phyloP scores from a whole-genome alignment of 83 land plant species.

The Isoetes engelmannii region DNA sequence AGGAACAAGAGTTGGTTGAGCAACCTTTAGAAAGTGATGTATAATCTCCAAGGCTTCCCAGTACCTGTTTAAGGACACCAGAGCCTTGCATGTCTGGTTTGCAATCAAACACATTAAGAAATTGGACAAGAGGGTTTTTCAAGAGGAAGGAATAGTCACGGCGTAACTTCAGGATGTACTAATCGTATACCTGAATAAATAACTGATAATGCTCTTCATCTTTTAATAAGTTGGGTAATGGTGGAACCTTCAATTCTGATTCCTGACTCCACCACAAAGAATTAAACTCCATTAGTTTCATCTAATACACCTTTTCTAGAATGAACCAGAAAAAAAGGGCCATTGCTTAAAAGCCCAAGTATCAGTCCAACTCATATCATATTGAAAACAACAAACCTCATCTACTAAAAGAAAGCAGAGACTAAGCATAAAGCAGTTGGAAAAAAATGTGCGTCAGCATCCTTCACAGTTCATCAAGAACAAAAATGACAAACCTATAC shows the following conservation, averaged over 20 bases:
- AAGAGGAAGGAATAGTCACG: neutral
- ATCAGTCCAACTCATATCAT: no score
- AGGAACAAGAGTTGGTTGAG: constrained; percentile 22
- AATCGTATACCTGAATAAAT: constrained; percentile 39
- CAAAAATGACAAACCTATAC: no score
- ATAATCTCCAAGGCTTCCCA: constrained; percentile 78
- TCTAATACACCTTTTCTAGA: no score
- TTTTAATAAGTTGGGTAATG: constrained; percentile 64
- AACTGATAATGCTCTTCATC: constrained; percentile 63
- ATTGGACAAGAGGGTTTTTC: neutral
- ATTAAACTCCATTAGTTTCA: no score
- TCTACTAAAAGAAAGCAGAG: no score
- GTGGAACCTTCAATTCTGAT: constrained; percentile 38
- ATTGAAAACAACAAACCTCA: no score
- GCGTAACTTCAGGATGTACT: constrained; percentile 12
- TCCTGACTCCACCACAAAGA: constrained; percentile 10
- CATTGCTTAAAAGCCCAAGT: no score
- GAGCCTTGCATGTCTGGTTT: constrained; percentile 57
- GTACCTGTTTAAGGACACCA: constrained; percentile 54
- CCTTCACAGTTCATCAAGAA: no score
- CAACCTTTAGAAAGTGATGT: constrained; percentile 43
- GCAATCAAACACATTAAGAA: neutral
- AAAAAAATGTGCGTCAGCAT: no score
- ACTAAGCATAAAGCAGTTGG: no score
- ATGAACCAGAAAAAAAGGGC: no score